phyloP scores from a whole-genome alignment of 345 rosid genomes.

The Citrus glauca region DNA sequence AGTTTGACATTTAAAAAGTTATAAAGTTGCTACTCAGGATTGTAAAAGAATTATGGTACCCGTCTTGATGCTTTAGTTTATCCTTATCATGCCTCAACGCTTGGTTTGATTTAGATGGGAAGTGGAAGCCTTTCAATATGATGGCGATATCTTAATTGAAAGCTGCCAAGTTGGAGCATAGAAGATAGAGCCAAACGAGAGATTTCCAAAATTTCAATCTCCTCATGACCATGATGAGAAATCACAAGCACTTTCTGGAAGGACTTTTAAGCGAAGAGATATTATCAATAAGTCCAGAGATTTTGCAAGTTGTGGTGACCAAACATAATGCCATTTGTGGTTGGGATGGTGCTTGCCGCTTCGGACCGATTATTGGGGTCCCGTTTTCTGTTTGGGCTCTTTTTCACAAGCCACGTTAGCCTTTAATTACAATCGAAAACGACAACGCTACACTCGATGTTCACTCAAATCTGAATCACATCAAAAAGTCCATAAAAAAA shows the following conservation, averaged over 20 bases:
- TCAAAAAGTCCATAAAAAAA: too few species aligned
- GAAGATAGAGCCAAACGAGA: neutral
- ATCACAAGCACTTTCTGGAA: neutral
- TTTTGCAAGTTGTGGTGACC: neutral
- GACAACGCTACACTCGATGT: too few species aligned
- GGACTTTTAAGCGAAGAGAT: neutral
- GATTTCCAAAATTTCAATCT: neutral
- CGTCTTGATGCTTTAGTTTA: too few species aligned
- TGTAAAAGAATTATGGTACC: too few species aligned
- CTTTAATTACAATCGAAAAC: too few species aligned
- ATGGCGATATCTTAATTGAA: neutral
- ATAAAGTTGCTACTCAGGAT: too few species aligned
- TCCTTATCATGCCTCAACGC: neutral
- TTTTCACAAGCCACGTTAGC: neutral
- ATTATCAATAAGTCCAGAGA: neutral
- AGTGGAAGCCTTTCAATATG: neutral
- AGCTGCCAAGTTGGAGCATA: too few species aligned
- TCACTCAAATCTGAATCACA: too few species aligned
- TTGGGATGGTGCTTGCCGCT: neutral
- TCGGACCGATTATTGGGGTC: neutral
- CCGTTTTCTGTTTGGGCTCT: neutral
- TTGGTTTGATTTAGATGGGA: neutral
- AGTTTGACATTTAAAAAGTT: too few species aligned
- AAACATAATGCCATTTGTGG: neutral
- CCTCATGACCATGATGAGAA: neutral